A percentile compares a stretch with the other conserved stretches of the same genome.
These are phyloP conservation scores for Solanum tarapatanum DNA, from an alignment of 257 asterid species.

Conservation along the genomic window DNA sequence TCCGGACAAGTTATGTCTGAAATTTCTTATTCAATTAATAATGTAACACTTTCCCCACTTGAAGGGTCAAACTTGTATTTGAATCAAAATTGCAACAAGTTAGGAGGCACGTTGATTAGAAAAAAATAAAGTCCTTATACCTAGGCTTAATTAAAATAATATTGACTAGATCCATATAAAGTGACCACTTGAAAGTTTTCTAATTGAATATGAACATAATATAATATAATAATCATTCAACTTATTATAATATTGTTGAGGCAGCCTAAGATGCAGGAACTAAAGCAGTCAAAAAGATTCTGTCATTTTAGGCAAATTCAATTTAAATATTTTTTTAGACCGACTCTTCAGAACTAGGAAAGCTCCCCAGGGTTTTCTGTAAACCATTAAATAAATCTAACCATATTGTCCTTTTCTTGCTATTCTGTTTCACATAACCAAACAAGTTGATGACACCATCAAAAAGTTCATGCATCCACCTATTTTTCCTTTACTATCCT, in stretches of 20 bases:
- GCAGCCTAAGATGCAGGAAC: constrained; percentile 23
- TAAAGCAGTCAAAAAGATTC: constrained; percentile 3
- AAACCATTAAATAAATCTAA: not conserved
- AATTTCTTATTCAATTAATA: no score
- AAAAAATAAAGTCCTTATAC: not conserved
- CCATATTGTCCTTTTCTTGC: not conserved
- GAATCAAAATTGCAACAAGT: not conserved
- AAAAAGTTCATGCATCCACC: not conserved
- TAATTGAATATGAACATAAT: not conserved
- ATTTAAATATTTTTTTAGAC: not conserved
- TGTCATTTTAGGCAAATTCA: not conserved
- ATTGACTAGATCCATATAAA: not conserved
- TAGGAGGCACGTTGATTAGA: not conserved
- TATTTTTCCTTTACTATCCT: not conserved
- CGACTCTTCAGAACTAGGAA: constrained; percentile 10
- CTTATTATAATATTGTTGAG: not conserved
- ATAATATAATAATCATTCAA: not conserved
- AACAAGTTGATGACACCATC: not conserved
- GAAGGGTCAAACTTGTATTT: not conserved
- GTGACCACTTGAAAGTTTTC: not conserved
- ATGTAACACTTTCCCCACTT: not conserved
- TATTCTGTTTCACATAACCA: not conserved
- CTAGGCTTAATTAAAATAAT: not conserved
- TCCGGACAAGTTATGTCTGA: rapidly evolving
- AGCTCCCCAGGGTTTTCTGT: not conserved